Evolutionary conservation across 2,329 filamentous ascomycete species (phyloP).

Genomic region (Pestalotiopsis sp.): DNA sequence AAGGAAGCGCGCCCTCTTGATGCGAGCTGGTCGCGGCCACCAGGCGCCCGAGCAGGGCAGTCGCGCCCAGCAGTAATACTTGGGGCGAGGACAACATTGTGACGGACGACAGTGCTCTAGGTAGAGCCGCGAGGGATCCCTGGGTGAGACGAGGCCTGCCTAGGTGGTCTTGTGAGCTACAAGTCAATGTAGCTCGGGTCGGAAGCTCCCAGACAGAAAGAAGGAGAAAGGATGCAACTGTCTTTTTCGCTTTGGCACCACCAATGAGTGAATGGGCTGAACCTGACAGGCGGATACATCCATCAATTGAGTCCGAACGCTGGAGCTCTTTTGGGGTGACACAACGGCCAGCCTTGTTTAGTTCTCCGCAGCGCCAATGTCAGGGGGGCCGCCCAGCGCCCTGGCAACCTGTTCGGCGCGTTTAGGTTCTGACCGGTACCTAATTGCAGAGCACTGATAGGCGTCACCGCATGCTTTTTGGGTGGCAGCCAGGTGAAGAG

Average conservation of each 20-base stretch:
- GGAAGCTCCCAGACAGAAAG: neutral
- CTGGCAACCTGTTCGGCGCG: neutral
- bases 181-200: conserved; percentile 6
- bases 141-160: conserved; percentile 4
- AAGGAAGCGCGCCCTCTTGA: conserved; percentile 51
- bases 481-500: neutral
- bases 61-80: conserved; percentile 20
- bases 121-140: neutral
- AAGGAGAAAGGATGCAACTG: neutral
- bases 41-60: conserved; percentile 16
- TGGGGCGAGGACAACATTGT: conserved; percentile 25
- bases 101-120: neutral
- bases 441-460: neutral
- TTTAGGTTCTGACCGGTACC: neutral
- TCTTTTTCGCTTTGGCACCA: neutral
- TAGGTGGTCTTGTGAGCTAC: neutral
- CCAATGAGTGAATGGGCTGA: neutral
- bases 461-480: neutral
- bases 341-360: neutral
- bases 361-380: neutral
- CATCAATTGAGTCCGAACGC: neutral
- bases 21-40: conserved; percentile 24
- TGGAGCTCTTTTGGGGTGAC: neutral
- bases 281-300: neutral
- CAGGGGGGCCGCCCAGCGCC: neutral